Evolutionary conservation across 768 basidiomycete genomes (phyloP).

Genomic region (Tylopilus plumbeoviolaceoides): DNA sequence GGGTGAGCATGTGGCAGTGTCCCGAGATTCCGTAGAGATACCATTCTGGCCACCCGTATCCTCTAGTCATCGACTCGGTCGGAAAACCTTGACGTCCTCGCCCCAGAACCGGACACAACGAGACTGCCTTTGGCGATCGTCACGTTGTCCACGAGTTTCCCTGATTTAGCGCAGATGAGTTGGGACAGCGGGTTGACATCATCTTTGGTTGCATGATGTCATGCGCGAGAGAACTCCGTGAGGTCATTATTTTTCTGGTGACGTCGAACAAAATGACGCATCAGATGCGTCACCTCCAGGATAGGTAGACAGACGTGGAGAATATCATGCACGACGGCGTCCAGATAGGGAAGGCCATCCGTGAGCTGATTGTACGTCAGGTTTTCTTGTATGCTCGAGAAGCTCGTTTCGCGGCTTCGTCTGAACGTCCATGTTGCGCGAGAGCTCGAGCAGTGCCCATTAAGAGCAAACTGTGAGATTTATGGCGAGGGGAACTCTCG

Average conservation of each 20-base stretch:
- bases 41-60: conserved; percentile 16
- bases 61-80: conserved; percentile 61
- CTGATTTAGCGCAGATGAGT: conserved; percentile 41
- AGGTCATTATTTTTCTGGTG: too few relatives aligned
- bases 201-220: conserved; percentile 42
- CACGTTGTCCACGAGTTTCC: conserved; percentile 36
- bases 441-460: conserved; percentile 59
- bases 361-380: conserved; percentile 51
- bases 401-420: conserved; percentile 49
- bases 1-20: conserved; percentile 47
- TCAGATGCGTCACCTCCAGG: conserved; percentile 14
- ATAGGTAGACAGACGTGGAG: conserved; percentile 42
- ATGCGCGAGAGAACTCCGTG: too few relatives aligned
- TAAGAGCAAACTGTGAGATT: conserved; percentile 5
- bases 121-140: conserved; percentile 44
- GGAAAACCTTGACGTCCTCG: conserved; percentile 50
- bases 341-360: conserved; percentile 49
- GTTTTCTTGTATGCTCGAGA: conserved; percentile 36
- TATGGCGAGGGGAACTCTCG: background rate
- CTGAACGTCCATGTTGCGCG: conserved; percentile 43
- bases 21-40: conserved; percentile 38
- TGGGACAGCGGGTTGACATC: conserved; percentile 52
- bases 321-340: conserved; percentile 44
- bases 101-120: conserved; percentile 59
- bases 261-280: background rate